Base-by-base conservation (phyloP, 2,329 filamentous ascomycete species). In the Colletotrichum spinosum region DNA sequence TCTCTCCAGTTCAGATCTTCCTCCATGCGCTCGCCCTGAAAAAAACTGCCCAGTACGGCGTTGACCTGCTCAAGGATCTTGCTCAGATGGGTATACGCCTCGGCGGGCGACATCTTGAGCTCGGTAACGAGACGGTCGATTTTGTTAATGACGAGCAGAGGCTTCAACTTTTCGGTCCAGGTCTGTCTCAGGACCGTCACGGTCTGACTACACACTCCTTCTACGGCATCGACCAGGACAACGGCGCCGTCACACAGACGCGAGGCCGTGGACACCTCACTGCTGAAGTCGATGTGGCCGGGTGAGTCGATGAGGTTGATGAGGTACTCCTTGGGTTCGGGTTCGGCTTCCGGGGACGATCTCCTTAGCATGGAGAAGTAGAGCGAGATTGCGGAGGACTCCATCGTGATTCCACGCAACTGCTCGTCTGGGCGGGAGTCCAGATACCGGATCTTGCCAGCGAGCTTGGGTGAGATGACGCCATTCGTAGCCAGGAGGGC, bases 261-360 rank as follows among this genome's bases (percentile, higher is more conserved):
- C 9, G 95, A 98, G 2, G 96, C 96, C 1, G 95, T 98, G 1
- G 94, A 98, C 1, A 99, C 96, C 76, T 99, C 96, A 70, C 94
- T 97, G 81, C 94, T 97, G 77, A 99, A 99, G 79, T 99, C 96
- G 69, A 99, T 98, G 76, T 99, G 96, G 2, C 96, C 96, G 0
- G 96, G 96, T 1, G 96, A 98, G 79, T 99, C 96, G 75, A 99
- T 99, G 63, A 99, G 81, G 77, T 99, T 99, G 80, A 99, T 93
- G 68, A 99, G 84, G 75, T 97, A 97, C 78, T 99, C 95, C 74
- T 93, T 93, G 17, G 91, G 85, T 72, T 90, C 86, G 0, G 93
- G 90, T 12, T 83, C 75, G 6, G 88, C 88, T 13, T 93, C 90
- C 2, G 91, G 90, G 2, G 87, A 83, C 42, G 88, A 82, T 70